Conservation (phyloP, 257 asterid genomes). For the Datura wrightii region DNA sequence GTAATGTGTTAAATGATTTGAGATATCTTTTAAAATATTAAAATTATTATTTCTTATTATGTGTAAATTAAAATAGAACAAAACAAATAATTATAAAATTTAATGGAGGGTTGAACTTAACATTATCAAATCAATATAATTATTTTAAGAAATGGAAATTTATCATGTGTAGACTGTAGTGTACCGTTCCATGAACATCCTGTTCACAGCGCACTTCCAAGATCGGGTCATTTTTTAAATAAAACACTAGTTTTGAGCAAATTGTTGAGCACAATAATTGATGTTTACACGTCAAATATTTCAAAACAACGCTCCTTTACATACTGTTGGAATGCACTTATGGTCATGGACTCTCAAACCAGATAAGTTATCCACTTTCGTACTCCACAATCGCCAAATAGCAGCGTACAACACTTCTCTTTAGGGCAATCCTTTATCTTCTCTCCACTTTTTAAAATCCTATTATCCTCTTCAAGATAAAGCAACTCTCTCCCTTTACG, state of each 20-base stretch:
- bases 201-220: neutral
- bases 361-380: neutral
- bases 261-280: neutral
- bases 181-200: too few relatives aligned
- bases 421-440: slow-evolving; percentile 25
- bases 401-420: neutral
- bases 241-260: neutral
- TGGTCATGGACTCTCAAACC: neutral
- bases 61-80: too few relatives aligned
- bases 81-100: too few relatives aligned
- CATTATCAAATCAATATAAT: too few relatives aligned
- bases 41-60: too few relatives aligned
- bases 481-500: neutral
- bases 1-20: too few relatives aligned
- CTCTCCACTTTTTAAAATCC: neutral
- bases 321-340: neutral
- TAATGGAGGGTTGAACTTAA: too few relatives aligned
- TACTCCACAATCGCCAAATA: neutral
- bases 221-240: neutral
- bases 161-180: too few relatives aligned
- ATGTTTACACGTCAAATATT: neutral
- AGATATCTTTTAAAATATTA: too few relatives aligned
- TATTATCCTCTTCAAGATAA: slow-evolving; percentile 24
- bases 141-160: too few relatives aligned
- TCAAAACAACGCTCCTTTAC: neutral